phyloP scores from a whole-genome alignment of 306 rosid species.

The Prunus padus region DNA sequence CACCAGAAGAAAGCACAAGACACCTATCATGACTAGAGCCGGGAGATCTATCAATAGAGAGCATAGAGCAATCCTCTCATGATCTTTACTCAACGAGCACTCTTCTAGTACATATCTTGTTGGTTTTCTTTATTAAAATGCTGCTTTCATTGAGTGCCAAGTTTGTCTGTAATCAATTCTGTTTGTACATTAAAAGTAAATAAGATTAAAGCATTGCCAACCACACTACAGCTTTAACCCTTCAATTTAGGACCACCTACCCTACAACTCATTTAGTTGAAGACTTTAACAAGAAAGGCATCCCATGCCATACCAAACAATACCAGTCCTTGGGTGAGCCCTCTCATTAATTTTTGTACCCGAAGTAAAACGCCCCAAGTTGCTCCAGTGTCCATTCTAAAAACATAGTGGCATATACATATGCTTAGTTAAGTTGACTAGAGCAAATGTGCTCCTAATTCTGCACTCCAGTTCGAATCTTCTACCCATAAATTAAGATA shows the following conservation, averaged over 20 bases:
- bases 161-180: too few relatives aligned
- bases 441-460: fast-evolving
- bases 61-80: too few relatives aligned
- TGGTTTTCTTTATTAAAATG: not conserved
- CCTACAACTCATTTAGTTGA: not conserved
- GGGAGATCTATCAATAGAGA: not conserved
- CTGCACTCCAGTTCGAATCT: too few relatives aligned
- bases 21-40: not conserved
- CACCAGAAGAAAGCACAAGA: not conserved
- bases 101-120: not conserved
- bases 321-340: not conserved
- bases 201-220: not conserved
- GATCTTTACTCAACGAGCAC: not conserved
- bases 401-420: too few relatives aligned
- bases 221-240: not conserved
- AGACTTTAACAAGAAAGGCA: not conserved
- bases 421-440: too few relatives aligned
- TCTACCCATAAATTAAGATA: too few relatives aligned
- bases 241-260: not conserved
- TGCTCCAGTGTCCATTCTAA: not conserved
- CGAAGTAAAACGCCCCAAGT: not conserved
- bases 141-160: too few relatives aligned
- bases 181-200: not conserved
- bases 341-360: not conserved
- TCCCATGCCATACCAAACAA: not conserved